These are phyloP conservation scores for Suillus subaureus DNA, from an alignment of 768 basidiomycete genomes.

Conservation along the genomic window DNA sequence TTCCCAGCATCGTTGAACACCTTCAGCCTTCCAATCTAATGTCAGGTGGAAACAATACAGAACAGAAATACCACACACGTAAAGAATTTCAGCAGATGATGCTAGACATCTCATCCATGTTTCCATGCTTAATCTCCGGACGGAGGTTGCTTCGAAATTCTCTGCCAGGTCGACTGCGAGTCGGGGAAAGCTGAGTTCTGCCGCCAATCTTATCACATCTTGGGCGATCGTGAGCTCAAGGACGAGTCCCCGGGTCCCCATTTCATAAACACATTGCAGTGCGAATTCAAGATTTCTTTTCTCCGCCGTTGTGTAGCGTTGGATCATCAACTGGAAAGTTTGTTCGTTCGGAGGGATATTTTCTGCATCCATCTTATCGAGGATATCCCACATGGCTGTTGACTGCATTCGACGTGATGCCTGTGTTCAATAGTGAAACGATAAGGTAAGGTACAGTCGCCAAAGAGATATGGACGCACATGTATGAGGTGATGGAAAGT, in stretches of 20 bases:
- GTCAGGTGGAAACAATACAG: not conserved
- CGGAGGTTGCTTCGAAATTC: constrained; percentile 57
- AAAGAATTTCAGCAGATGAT: constrained; percentile 63
- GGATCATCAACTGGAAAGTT: constrained; percentile 58
- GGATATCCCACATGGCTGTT: constrained; percentile 47
- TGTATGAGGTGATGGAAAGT: constrained; percentile 63
- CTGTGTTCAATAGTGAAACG: constrained; percentile 35
- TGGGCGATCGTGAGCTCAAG: constrained; percentile 54
- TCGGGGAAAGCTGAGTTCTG: constrained; percentile 54
- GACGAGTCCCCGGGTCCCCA: constrained; percentile 52
- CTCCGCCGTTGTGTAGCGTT: constrained; percentile 42
- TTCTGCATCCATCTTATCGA: constrained; percentile 57
- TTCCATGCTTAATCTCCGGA: constrained; percentile 51
- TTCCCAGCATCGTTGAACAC: constrained; percentile 65
- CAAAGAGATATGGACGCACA: constrained; percentile 40
- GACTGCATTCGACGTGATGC: constrained; percentile 44
- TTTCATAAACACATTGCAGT: constrained; percentile 59
- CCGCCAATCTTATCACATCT: constrained; percentile 54
- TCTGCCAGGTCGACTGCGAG: constrained; percentile 74
- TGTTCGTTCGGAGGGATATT: constrained; percentile 50
- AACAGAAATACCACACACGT: constrained; percentile 53
- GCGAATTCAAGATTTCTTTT: constrained; percentile 61
- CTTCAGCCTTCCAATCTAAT: constrained; percentile 54
- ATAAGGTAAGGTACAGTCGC: not conserved
- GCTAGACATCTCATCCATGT: constrained; percentile 71